Evolutionary conservation across 768 basidiomycete species (phyloP), one percentile per base, ranked within the genome.

Genomic region (Agrocybe chaxingu): DNA sequence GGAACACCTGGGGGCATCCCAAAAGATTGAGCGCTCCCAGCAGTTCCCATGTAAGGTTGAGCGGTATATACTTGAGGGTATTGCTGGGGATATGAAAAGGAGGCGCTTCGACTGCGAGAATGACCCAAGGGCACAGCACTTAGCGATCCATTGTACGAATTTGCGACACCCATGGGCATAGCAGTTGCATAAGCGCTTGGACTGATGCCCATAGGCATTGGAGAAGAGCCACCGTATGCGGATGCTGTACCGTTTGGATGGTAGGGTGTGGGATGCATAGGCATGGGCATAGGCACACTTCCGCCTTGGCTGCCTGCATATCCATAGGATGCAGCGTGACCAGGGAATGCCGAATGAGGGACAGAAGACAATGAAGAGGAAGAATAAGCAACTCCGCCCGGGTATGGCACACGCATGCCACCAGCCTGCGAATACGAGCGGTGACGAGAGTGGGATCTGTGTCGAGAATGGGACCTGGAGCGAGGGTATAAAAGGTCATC

Each of bases 401-500:
- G 59, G 48, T 57, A 66, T 35, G 57, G 58, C 44, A 59, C 33
- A 40, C 49, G 49, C 45, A 52, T 62, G 32, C 54, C 57, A 36
- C 58, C 60, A 38, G 62, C 58, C 50, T 50, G 61, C 45, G 57
- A 68, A 42, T 61, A 62, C 31, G 70, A 66, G 18, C 69, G 65
- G 47, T 62, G 70, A 19, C 69, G 68, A 7, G 75, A 74, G 19
- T 60, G 67, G 1, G 74, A 73, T 6, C 72, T 72, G 16, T 60
- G 63, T 18, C 58, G 60, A 24, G 71, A 72, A n/a, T 60, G 70
- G 3, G 72, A 73, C 34, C 65, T 59, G 40, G 51, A 57, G 43
- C 61, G 60, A 36, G 62, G 62, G 35, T 58, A 61, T 35, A 60
- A 42, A 36, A 67, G 53, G 5, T 60, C 65, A 51, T 73, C 66